phyloP scores from a whole-genome alignment of 768 basidiomycete genomes.

The Suillus plorans region DNA sequence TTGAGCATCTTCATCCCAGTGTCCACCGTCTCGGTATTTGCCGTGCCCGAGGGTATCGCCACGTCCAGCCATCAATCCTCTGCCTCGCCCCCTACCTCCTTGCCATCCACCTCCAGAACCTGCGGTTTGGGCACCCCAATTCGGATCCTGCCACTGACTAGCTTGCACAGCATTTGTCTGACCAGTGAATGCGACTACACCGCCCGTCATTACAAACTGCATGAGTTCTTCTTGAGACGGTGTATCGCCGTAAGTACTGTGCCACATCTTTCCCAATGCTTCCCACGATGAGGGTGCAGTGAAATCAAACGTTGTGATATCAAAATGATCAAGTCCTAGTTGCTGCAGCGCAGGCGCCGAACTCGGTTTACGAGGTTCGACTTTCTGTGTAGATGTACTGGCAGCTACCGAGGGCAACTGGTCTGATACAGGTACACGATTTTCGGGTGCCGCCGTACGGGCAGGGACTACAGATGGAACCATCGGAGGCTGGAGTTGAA shows the following conservation, averaged over 20 bases:
- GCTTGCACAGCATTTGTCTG: constrained; percentile 19
- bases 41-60: constrained; percentile 38
- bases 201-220: constrained; percentile 60
- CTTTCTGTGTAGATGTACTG: constrained; percentile 55
- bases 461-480: constrained; percentile 41
- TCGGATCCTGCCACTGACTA: constrained; percentile 24
- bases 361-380: constrained; percentile 27
- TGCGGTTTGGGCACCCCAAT: constrained; percentile 30
- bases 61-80: constrained; percentile 34
- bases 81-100: constrained; percentile 36
- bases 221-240: constrained; percentile 78
- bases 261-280: constrained; percentile 77
- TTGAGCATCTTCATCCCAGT: constrained; percentile 31
- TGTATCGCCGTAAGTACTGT: constrained; percentile 59
- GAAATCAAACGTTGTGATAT: constrained; percentile 71
- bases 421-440: constrained; percentile 45
- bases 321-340: constrained; percentile 64
- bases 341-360: constrained; percentile 41
- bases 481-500: constrained; percentile 30
- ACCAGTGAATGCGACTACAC: constrained; percentile 21
- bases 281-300: constrained; percentile 77
- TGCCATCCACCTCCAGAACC: constrained; percentile 38
- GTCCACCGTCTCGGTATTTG: constrained; percentile 46
- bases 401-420: constrained; percentile 47
- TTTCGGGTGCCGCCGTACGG: constrained; percentile 45